Evolutionary conservation across 768 basidiomycete species (phyloP), one percentile per base, ranked within the genome.

Genomic region (Psilocybe cyanescens): DNA sequence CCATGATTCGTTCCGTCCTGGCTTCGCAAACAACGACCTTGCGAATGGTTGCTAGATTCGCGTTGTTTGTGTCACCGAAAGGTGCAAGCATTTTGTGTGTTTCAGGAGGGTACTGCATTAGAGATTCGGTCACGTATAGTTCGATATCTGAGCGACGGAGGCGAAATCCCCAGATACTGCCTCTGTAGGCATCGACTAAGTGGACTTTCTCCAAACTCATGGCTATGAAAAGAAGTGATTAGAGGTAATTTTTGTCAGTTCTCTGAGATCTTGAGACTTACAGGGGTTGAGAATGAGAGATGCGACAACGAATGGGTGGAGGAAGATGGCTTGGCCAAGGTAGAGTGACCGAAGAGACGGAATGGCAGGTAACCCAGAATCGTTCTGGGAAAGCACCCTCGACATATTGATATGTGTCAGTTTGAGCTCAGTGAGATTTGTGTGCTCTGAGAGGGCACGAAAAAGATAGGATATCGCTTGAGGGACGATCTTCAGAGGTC

Each of bases 141-240:
- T 84, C 82, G 11, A 86, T 65, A 64, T 86, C 83, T 11, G 77
- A 76, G 41, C 80, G 72, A 14, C 85, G 78, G 30, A 87, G 61
- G 33, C 86, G 76, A 1, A 75, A 73, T 45, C 84, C 86, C 86
- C 86, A 87, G 29, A 88, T 87, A 59, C 85, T 85, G 49, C 76
- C 81, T 9, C 72, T 70, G 65, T 86, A 87, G 19, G 78, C 78
- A 60, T 87, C 86, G n/a, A 86, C 79, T 5, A 86, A 73, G 44
- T 75, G 72, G 28, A 86, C 68, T 30, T 65, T 50, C 58, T 71
- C 65, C 24, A 86, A 72, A 31, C 54, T 65, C 16, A 63, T 58
- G 35, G 57, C 71, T 70, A 51, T 35, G 44, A 8, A 41, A 24
- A 11, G 33, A 12, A 31, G 8, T 48, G 29, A 31, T 5, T 47